phyloP scores from a whole-genome alignment of 1,284 basidiomycete genomes.

The Trametes sp. region DNA sequence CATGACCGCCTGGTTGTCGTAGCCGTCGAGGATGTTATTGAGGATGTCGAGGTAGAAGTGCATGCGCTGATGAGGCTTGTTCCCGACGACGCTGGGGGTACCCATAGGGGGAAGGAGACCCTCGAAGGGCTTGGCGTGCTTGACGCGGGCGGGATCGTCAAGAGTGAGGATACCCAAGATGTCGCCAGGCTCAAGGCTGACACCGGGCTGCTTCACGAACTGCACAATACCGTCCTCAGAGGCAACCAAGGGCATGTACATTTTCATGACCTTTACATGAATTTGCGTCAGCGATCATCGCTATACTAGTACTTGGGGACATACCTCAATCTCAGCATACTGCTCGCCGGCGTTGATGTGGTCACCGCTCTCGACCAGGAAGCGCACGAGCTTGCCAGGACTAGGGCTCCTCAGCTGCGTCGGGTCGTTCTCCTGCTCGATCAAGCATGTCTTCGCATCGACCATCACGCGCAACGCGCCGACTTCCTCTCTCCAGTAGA shows the following conservation, averaged over 20 bases:
- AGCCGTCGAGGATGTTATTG: constrained; percentile 94
- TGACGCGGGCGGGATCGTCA: constrained; percentile 96
- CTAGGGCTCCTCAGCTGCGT: constrained; percentile 96
- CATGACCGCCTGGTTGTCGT: constrained; percentile 93
- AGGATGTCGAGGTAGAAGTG: constrained; percentile 81
- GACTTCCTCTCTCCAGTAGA: constrained; percentile 99
- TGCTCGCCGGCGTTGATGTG: constrained; percentile 96
- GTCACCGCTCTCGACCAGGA: constrained; percentile 96
- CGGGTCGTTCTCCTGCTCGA: constrained; percentile 99
- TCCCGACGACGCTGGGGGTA: constrained; percentile 86
- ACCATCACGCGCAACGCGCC: constrained; percentile 94
- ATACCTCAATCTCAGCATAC: constrained; percentile 97
- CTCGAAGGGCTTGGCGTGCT: constrained; percentile 98
- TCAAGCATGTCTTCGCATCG: constrained; percentile 96
- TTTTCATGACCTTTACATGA: constrained; percentile 93
- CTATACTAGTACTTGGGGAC: constrained; percentile 20
- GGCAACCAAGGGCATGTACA: constrained; percentile 99
- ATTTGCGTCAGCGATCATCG: constrained; percentile 4
- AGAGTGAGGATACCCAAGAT: constrained; percentile 97
- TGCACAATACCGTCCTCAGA: constrained; percentile 96
- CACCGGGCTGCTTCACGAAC: constrained; percentile 98
- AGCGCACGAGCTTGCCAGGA: constrained; percentile 96
- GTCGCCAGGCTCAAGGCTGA: constrained; percentile 96
- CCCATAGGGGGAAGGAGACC: constrained; percentile 91
- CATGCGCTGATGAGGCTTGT: constrained; percentile 92